Evolutionary conservation across 176 grass and related monocot genomes (phyloP).

Genomic region (Raddia guianensis): DNA sequence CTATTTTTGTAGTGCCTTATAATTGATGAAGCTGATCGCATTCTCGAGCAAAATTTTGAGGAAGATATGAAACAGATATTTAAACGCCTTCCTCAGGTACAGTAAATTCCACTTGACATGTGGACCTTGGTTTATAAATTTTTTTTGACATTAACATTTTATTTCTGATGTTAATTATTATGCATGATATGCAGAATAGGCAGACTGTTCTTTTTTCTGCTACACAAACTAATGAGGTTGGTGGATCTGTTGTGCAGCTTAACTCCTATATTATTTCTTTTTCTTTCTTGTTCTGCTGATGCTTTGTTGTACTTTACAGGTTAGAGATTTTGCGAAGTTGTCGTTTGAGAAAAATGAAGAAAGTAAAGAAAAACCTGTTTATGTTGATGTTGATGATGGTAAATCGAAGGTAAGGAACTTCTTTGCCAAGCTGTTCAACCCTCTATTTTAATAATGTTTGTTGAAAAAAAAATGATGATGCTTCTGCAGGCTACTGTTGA

Average conservation of each 20-base stretch:
- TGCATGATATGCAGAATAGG: constrained; percentile 62
- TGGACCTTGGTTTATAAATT: not conserved
- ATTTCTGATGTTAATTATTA: constrained; percentile 14
- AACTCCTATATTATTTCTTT: not conserved
- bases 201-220: constrained; percentile 99
- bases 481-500: constrained; percentile 79
- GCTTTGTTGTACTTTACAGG: constrained; percentile 47
- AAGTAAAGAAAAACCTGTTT: constrained; percentile 77
- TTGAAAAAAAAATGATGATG: constrained; percentile 35
- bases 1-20: constrained; percentile 75
- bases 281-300: constrained; percentile 21
- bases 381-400: constrained; percentile 86
- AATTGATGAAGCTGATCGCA: constrained; percentile 96
- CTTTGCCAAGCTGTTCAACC: constrained; percentile 1
- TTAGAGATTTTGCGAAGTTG: constrained; percentile 88
- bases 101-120: constrained; percentile 27
- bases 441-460: not conserved
- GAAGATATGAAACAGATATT: constrained; percentile 99
- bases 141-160: constrained; percentile 13
- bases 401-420: constrained; percentile 66
- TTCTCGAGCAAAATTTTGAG: constrained; percentile 94
- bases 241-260: constrained; percentile 34
- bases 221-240: constrained; percentile 83
- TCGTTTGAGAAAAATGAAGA: constrained; percentile 93
- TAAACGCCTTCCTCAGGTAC: constrained; percentile 86